Evolutionary conservation across 441 rosid genomes (phyloP), one percentile per base, ranked within the genome.

Genomic region (Hypseocharis bilobata): DNA sequence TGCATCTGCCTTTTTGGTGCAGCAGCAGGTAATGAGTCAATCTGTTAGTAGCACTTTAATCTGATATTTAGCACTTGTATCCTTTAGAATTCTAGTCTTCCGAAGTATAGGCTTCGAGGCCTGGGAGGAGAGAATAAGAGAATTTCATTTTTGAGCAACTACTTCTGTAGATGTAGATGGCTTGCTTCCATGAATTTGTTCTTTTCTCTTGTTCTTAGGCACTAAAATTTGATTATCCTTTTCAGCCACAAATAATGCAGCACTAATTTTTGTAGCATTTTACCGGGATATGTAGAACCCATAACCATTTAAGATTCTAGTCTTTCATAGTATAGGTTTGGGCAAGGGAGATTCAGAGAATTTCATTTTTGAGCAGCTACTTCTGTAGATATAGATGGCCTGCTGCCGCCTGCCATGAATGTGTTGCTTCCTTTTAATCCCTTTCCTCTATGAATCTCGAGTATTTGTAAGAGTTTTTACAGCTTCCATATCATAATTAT

Each of bases 1-100:
- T 69, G 91, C 96, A 69, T 89, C 99, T 70, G 88, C 97, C 62
- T 81, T 89, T 52, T 79, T 94, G 58, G 83, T 77, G 57, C 84
- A 83, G 64, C 78, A 83, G 64, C 79, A 84, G 91, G 99, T 94
- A 85, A 42, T 71, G n/a, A 60, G 28, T 60, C 71, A 54, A 54
- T 71, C 28, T 65, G 19, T 40, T 62, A 63, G 5, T 51, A 6
- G 57, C 14, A 22, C 4, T 66, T 29, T 64, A 22, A 7, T 44
- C 58, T 47, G 27, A 32, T 29, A 27, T 63, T 49, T 6, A 19
- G 59, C 63, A 3, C 60, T 0, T 5, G 2, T 28, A 61, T 4
- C 27, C 59, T 17, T 22, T 19, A 45, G 16, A 40, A 65, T 62
- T 19, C 28, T 44, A 30, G n/a, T 49, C 19, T 8, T 65, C 25